Percentiles rank a stretch among this genome's conserved stretches.
phyloP scores from a whole-genome alignment of 2,329 filamentous ascomycete genomes.

The Scytalidium lignicola region DNA sequence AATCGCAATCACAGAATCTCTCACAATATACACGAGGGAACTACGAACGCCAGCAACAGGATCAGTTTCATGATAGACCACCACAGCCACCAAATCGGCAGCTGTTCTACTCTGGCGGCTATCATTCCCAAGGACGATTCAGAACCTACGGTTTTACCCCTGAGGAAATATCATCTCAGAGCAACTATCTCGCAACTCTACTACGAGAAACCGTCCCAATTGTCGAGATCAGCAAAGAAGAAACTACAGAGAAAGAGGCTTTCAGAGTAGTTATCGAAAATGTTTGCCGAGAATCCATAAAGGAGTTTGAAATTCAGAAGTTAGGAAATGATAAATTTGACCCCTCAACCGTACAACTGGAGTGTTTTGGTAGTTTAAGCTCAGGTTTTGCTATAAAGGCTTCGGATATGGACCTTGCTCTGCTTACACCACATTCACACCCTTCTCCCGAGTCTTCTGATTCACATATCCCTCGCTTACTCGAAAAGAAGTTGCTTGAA shows the following conservation, averaged over 20 bases:
- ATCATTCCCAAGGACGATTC: slow-evolving; percentile 12
- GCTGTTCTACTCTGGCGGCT: slow-evolving; percentile 22
- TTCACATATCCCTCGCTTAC: slow-evolving; percentile 63
- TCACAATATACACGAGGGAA: neutral
- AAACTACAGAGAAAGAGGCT: slow-evolving; percentile 64
- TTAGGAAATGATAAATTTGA: slow-evolving; percentile 41
- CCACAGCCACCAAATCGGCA: slow-evolving; percentile 22
- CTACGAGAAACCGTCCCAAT: slow-evolving; percentile 28
- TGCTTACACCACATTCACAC: slow-evolving; percentile 60
- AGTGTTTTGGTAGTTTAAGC: slow-evolving; percentile 75
- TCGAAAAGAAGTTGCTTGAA: slow-evolving; percentile 71
- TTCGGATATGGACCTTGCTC: slow-evolving; percentile 87
- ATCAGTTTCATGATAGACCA: slow-evolving; percentile 11
- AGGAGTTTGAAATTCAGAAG: slow-evolving; percentile 42
- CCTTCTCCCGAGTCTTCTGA: slow-evolving; percentile 47
- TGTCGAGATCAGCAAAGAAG: slow-evolving; percentile 53
- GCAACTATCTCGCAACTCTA: slow-evolving; percentile 43
- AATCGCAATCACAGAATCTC: neutral
- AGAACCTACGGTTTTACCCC: slow-evolving; percentile 6
- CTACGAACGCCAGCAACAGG: slow-evolving; percentile 1
- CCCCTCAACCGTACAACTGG: slow-evolving; percentile 56
- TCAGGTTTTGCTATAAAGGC: slow-evolving; percentile 82
- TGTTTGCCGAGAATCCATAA: slow-evolving; percentile 57
- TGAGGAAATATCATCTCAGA: slow-evolving; percentile 46
- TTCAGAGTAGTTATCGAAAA: slow-evolving; percentile 62